Evolutionary conservation across 441 rosid species (phyloP).

Genomic region (Sinapis alba): DNA sequence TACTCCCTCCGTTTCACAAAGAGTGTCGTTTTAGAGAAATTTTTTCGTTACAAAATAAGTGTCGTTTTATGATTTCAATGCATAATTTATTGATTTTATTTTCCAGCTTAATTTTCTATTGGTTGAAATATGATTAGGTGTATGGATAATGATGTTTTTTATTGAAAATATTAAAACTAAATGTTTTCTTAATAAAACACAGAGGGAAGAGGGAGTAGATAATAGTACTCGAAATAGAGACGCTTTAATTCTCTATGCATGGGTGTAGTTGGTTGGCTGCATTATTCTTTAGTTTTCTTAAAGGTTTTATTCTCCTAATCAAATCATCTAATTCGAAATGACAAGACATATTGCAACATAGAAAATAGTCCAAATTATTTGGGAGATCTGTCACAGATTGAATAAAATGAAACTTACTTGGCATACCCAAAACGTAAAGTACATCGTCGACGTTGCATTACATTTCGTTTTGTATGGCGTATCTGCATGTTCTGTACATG

Average conservation of each 20-base stretch:
- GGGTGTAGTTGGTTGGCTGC: slow-evolving; percentile 36
- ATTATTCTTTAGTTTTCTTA: slow-evolving; percentile 22
- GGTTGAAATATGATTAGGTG: too few species aligned
- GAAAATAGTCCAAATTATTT: not conserved
- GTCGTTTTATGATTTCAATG: too few species aligned
- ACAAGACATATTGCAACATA: not conserved
- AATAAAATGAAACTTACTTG: not conserved
- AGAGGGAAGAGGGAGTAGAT: too few species aligned
- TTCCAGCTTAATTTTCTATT: too few species aligned
- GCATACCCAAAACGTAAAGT: not conserved
- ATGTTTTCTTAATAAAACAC: too few species aligned
- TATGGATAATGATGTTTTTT: too few species aligned
- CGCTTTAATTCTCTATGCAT: slow-evolving; percentile 34
- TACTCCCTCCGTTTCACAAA: too few species aligned
- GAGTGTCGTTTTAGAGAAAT: too few species aligned
- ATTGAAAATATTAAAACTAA: too few species aligned
- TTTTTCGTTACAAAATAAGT: too few species aligned
- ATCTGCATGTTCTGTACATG: not conserved
- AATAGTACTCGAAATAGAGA: not conserved
- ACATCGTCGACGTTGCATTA: not conserved
- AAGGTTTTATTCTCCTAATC: not conserved
- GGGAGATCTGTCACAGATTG: not conserved
- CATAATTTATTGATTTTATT: too few species aligned
- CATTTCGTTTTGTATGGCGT: not conserved
- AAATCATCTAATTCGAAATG: not conserved